These are phyloP conservation scores for Petasospora fabianii DNA, from an alignment of 1,139 yeast species.

Conservation along the genomic window DNA sequence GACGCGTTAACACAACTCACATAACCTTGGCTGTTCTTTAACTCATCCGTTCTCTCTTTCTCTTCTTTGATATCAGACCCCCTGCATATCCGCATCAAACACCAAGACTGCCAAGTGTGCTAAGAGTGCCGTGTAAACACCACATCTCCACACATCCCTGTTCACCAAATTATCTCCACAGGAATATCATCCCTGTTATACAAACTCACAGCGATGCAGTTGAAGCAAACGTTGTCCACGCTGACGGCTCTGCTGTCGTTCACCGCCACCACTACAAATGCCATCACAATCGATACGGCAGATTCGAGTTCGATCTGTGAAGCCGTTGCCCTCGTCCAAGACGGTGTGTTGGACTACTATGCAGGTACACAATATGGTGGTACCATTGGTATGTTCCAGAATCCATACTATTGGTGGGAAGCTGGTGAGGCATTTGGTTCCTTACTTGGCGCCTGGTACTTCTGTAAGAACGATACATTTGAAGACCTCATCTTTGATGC, in stretches of 20 bases:
- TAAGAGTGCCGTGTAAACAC: too few species aligned
- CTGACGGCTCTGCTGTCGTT: too few species aligned
- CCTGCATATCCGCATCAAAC: neutral
- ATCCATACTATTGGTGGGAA: slow-evolving; percentile 97
- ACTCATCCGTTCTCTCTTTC: neutral
- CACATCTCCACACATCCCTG: too few species aligned
- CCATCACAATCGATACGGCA: slow-evolving; percentile 29
- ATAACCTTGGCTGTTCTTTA: neutral
- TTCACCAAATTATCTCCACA: too few species aligned
- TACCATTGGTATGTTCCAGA: slow-evolving; percentile 71
- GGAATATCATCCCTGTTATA: too few species aligned
- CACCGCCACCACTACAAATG: too few species aligned
- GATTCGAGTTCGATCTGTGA: slow-evolving; percentile 41
- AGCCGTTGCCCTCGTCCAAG: slow-evolving; percentile 45
- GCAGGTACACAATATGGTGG: slow-evolving; percentile 52
- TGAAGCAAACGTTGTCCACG: neutral
- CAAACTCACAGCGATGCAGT: too few species aligned
- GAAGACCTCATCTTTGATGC: slow-evolving; percentile 57
- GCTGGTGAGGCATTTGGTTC: slow-evolving; percentile 96
- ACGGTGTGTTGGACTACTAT: slow-evolving; percentile 52
- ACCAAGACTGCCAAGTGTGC: neutral
- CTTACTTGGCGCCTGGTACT: slow-evolving; percentile 69
- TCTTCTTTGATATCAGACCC: neutral
- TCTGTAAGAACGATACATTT: slow-evolving; percentile 66
- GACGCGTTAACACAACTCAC: too few species aligned